phyloP scores from a whole-genome alignment of 2,329 filamentous ascomycete genomes.

The Harringtonia lauricola region DNA sequence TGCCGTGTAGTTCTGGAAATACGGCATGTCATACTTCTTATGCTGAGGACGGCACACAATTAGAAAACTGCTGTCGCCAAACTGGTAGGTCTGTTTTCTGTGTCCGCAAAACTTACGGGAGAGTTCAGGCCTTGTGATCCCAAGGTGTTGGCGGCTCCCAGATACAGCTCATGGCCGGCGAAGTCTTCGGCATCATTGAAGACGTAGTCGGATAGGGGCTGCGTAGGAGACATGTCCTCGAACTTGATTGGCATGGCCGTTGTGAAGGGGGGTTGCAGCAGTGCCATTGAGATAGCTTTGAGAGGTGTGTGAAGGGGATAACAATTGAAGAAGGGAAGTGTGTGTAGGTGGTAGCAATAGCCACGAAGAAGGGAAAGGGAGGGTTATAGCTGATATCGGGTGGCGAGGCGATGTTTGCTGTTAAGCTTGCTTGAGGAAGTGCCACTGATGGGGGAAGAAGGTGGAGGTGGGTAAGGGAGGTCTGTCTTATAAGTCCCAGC shows the following conservation, averaged over 20 bases:
- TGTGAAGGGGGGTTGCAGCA: background rate
- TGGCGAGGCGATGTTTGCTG: too few species aligned
- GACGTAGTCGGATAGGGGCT: background rate
- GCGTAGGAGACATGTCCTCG: background rate
- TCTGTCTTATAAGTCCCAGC: too few species aligned
- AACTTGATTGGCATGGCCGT: background rate
- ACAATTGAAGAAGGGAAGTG: too few species aligned
- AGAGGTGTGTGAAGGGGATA: too few species aligned
- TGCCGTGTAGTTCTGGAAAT: slow-evolving; percentile 15
- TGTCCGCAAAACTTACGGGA: slow-evolving; percentile 16
- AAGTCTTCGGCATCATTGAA: slow-evolving; percentile 13
- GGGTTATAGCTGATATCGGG: too few species aligned
- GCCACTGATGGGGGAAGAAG: too few species aligned
- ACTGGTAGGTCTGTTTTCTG: too few species aligned
- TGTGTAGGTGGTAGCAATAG: too few species aligned
- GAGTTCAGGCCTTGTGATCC: slow-evolving; percentile 26
- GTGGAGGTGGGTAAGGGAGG: too few species aligned
- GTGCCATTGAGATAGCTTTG: background rate
- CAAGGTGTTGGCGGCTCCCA: slow-evolving; percentile 17
- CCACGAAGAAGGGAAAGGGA: too few species aligned
- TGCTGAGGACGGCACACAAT: background rate
- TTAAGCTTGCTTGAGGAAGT: too few species aligned
- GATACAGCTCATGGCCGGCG: slow-evolving; percentile 23
- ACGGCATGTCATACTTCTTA: slow-evolving; percentile 21
- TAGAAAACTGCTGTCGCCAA: background rate